Evolutionary conservation across 2,329 filamentous ascomycete species (phyloP).

Genomic region (Ascocoryne sarcoides): DNA sequence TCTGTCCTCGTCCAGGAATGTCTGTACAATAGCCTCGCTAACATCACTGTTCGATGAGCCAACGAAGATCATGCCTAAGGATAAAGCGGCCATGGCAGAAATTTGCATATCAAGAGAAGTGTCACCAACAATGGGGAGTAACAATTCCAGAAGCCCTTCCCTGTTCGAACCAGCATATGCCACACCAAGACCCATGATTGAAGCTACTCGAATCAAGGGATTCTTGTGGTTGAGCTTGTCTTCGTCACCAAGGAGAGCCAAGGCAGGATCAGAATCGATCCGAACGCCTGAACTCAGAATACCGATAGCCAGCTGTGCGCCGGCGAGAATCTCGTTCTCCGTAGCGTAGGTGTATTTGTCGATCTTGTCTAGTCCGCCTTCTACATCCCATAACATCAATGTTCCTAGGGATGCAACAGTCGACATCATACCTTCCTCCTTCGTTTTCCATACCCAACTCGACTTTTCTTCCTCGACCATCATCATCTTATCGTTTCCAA

Average conservation of each 20-base stretch:
- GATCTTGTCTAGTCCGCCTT: slow-evolving; percentile 84
- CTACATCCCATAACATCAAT: slow-evolving; percentile 87
- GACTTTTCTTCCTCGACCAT: slow-evolving; percentile 79
- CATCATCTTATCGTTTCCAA: slow-evolving; percentile 97
- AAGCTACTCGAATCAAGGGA: slow-evolving; percentile 67
- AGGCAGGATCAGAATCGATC: slow-evolving; percentile 79
- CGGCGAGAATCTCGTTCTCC: slow-evolving; percentile 81
- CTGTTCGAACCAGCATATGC: slow-evolving; percentile 93
- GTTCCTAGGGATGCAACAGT: slow-evolving; percentile 91
- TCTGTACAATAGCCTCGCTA: slow-evolving; percentile 84
- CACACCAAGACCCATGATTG: slow-evolving; percentile 92
- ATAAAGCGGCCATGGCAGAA: slow-evolving; percentile 89
- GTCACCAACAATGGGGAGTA: slow-evolving; percentile 82
- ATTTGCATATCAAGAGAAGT: slow-evolving; percentile 85
- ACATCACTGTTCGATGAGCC: slow-evolving; percentile 88
- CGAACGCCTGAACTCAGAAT: slow-evolving; percentile 92
- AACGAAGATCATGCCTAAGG: slow-evolving; percentile 84
- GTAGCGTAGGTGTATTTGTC: slow-evolving; percentile 85
- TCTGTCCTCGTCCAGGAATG: slow-evolving; percentile 87
- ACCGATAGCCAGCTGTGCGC: slow-evolving; percentile 85
- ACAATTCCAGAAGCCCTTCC: slow-evolving; percentile 73
- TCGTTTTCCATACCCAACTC: slow-evolving; percentile 98
- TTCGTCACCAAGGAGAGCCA: slow-evolving; percentile 74
- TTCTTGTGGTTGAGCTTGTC: slow-evolving; percentile 75
- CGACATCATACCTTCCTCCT: slow-evolving; percentile 95